Conservation (phyloP, 495 filamentous ascomycete species). For the Cryomyces antarcticus region DNA sequence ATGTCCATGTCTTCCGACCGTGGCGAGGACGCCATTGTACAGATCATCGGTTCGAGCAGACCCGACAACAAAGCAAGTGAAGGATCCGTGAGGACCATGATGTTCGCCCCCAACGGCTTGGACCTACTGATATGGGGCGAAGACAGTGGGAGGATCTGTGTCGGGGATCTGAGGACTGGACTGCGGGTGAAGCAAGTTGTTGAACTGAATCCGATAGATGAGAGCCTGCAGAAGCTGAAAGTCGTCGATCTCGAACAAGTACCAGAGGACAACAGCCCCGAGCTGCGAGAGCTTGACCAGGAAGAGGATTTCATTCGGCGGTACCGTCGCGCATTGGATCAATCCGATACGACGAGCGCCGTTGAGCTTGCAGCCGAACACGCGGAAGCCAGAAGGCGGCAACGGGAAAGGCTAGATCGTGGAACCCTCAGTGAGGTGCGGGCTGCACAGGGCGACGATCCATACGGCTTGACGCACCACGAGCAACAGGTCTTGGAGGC, state of each 20-base stretch:
- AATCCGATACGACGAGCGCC: conserved; percentile 15
- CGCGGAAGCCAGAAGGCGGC: conserved; percentile 17
- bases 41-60: conserved; percentile 23
- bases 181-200: conserved; percentile 61
- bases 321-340: conserved; percentile 19
- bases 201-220: conserved; percentile 35
- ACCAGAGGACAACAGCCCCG: neutral
- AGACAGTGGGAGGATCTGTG: conserved; percentile 61
- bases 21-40: conserved; percentile 23
- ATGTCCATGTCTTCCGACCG: conserved; percentile 5
- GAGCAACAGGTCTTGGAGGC: conserved; percentile 40
- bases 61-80: conserved; percentile 19
- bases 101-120: conserved; percentile 73
- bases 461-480: conserved; percentile 31
- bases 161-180: conserved; percentile 64
- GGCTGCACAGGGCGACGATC: conserved; percentile 15
- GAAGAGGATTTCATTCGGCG: conserved; percentile 19
- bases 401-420: neutral
- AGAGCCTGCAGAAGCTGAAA: conserved; percentile 22
- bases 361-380: conserved; percentile 21
- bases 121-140: conserved; percentile 91
- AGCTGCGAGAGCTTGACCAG: conserved; percentile 12
- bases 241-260: conserved; percentile 15
- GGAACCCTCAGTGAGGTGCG: neutral
- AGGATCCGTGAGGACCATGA: conserved; percentile 78